phyloP scores from a whole-genome alignment of 2,329 filamentous ascomycete species.

The Ophiostoma triangulosporum region DNA sequence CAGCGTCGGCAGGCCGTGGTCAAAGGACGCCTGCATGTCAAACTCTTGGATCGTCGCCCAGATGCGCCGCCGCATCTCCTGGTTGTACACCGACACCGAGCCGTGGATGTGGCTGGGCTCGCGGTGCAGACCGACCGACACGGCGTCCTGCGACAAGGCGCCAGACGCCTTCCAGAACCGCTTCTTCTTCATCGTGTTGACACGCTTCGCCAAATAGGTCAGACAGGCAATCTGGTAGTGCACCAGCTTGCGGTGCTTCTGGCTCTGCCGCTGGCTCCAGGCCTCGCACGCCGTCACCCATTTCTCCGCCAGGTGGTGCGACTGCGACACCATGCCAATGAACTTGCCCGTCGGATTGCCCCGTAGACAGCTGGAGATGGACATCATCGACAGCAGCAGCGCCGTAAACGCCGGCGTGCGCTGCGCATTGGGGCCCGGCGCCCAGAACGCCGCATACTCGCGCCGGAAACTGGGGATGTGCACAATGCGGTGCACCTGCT shows the following conservation, averaged over 20 bases:
- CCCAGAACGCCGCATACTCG: conserved; percentile 44
- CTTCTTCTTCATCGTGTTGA: conserved; percentile 51
- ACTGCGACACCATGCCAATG: conserved; percentile 43
- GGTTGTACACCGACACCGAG: conserved; percentile 44
- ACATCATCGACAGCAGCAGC: conserved; percentile 45
- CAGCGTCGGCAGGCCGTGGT: conserved; percentile 45
- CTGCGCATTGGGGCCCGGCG: conserved; percentile 23
- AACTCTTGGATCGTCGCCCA: conserved; percentile 50
- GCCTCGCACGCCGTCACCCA: conserved; percentile 43
- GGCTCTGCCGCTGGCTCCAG: conserved; percentile 42
- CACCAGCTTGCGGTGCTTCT: conserved; percentile 46
- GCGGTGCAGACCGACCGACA: conserved; percentile 44
- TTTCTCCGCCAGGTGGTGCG: conserved; percentile 39
- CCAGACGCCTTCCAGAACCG: conserved; percentile 47
- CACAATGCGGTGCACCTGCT: conserved; percentile 33
- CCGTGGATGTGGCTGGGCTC: conserved; percentile 42
- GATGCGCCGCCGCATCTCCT: conserved; percentile 47
- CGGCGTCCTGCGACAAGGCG: conserved; percentile 41
- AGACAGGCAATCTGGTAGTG: conserved; percentile 48
- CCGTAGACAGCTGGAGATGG: conserved; percentile 43
- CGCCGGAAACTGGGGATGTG: conserved; percentile 44
- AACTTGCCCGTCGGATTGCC: conserved; percentile 39
- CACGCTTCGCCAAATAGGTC: conserved; percentile 45
- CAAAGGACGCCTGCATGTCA: conserved; percentile 47
- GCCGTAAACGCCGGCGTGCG: conserved; percentile 42